These are phyloP conservation scores for Cyberlindnera meyerae DNA, from an alignment of 805 yeast genomes.

Conservation along the genomic window DNA sequence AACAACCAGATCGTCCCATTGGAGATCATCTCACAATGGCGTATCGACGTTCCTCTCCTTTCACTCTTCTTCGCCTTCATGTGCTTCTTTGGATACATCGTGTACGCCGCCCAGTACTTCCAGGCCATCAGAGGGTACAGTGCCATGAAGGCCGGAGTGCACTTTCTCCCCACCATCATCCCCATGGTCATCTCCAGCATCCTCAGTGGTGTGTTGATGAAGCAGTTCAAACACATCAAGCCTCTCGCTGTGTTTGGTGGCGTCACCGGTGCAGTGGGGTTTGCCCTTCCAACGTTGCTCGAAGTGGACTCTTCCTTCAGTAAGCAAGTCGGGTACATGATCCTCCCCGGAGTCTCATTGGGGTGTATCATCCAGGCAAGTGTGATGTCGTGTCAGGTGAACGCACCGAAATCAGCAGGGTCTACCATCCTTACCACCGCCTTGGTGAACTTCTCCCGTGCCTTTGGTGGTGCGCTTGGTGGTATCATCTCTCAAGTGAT, in stretches of 20 bases:
- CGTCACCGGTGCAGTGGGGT: conserved; percentile 29
- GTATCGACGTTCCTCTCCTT: conserved; percentile 21
- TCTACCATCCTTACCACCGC: conserved; percentile 42
- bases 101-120: conserved; percentile 45
- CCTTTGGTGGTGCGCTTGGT: conserved; percentile 39
- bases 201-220: conserved; percentile 27
- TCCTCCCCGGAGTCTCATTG: conserved; percentile 34
- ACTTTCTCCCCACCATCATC: conserved; percentile 20
- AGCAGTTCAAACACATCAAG: conserved; percentile 31
- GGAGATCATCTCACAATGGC: conserved; percentile 34
- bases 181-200: conserved; percentile 14
- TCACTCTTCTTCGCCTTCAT: conserved; percentile 29
- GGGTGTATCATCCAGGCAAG: conserved; percentile 33
- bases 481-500: conserved; percentile 34
- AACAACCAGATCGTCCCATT: conserved; percentile 30
- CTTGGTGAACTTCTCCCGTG: conserved; percentile 36
- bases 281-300: conserved; percentile 31
- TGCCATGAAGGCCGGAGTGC: conserved; percentile 21
- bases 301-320: conserved; percentile 26
- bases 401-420: conserved; percentile 47
- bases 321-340: conserved; percentile 32
- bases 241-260: conserved; percentile 32
- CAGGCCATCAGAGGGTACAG: conserved; percentile 38
- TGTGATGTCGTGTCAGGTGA: conserved; percentile 28
- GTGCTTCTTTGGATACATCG: conserved; percentile 35